A percentile compares a stretch with the other conserved stretches of the same genome.
Evolutionary conservation across 2,329 filamentous ascomycete species (phyloP).

Genomic region (Colletotrichum zoysiae): DNA sequence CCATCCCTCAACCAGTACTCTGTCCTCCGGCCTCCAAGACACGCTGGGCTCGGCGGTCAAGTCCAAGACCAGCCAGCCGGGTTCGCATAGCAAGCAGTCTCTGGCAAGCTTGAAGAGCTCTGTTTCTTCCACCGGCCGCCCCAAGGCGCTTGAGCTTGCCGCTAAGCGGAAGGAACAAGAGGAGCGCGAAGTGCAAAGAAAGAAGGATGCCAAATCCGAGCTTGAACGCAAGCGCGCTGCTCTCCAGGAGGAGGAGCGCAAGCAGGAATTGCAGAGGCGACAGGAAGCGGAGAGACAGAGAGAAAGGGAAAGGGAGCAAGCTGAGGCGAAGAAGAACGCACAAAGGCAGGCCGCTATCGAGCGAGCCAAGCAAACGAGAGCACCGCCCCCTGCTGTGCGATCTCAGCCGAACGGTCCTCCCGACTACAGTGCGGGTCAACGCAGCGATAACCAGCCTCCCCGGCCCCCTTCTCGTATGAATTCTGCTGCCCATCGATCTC

Average conservation of each 20-base stretch:
- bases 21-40: constrained; percentile 71
- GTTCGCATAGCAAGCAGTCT: constrained; percentile 70
- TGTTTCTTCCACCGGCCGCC: constrained; percentile 71
- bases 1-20: constrained; percentile 68
- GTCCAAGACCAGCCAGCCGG: constrained; percentile 76
- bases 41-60: constrained; percentile 59
- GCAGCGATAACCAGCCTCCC: constrained; percentile 45
- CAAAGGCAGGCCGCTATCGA: constrained; percentile 74
- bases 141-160: constrained; percentile 79
- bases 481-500: constrained; percentile 62
- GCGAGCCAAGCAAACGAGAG: constrained; percentile 73
- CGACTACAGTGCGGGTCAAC: constrained; percentile 56
- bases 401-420: constrained; percentile 65
- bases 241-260: constrained; percentile 73
- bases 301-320: constrained; percentile 71
- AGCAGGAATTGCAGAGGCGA: constrained; percentile 68
- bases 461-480: constrained; percentile 71
- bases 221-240: constrained; percentile 81
- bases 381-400: constrained; percentile 71
- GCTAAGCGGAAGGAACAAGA: constrained; percentile 89
- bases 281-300: constrained; percentile 73
- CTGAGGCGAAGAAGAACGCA: constrained; percentile 75
- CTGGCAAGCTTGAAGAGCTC: constrained; percentile 74
- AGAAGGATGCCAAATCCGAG: constrained; percentile 84
- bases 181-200: constrained; percentile 82